Conservation (phyloP, 192 early-diverging fungal genomes). For the Coemansia sp. region DNA sequence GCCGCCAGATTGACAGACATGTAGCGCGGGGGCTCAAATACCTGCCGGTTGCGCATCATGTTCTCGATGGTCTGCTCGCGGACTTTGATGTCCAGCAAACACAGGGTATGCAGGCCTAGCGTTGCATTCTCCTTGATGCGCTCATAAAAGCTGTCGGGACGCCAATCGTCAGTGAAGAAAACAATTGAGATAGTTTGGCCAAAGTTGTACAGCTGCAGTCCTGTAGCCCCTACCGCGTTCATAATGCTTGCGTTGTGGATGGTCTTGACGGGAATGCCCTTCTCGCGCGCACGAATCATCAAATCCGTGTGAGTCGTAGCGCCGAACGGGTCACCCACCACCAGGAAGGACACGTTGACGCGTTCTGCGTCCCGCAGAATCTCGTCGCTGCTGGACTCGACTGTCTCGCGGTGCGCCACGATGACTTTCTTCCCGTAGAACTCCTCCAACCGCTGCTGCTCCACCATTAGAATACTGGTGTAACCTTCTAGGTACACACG, state of each 20-base stretch:
- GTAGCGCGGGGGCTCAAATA: conserved; percentile 97
- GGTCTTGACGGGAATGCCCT: conserved; percentile 75
- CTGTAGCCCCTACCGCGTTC: conserved; percentile 95
- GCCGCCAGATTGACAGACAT: conserved; percentile 96
- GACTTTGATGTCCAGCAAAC: conserved; percentile 97
- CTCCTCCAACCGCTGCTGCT: conserved; percentile 67
- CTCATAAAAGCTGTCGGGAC: conserved; percentile 95
- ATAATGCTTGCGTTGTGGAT: conserved; percentile 99
- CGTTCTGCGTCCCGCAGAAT: conserved; percentile 87
- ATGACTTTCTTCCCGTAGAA: conserved; percentile 84
- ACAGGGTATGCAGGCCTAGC: conserved; percentile 90
- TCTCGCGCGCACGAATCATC: conserved; percentile 88
- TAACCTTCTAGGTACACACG: conserved; percentile 94
- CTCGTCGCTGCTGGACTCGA: conserved; percentile 85
- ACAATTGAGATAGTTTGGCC: conserved; percentile 98
- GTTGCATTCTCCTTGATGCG: conserved; percentile 82
- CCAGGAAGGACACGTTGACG: conserved; percentile 90
- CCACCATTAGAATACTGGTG: conserved; percentile 89
- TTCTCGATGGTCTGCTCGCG: conserved; percentile 97
- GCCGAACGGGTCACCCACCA: conserved; percentile 96
- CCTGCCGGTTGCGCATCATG: conserved; percentile 85
- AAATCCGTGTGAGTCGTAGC: conserved; percentile 98
- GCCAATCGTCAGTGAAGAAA: conserved; percentile 95
- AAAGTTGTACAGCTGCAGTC: conserved; percentile 96
- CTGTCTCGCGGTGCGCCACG: conserved; percentile 96